phyloP scores from a whole-genome alignment of 2,329 filamentous ascomycete species.

The Geosmithia morbida region DNA sequence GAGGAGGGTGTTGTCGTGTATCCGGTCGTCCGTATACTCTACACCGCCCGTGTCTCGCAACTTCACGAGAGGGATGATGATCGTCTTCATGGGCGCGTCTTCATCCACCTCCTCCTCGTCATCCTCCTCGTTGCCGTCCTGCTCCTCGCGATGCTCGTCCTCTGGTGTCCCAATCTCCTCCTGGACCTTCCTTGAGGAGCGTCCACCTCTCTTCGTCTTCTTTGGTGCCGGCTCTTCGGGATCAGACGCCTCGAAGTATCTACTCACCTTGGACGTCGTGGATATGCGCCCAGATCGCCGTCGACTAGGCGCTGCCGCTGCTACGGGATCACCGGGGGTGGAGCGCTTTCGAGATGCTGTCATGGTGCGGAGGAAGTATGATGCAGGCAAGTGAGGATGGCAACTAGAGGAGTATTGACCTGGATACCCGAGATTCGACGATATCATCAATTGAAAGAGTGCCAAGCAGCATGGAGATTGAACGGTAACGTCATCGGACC shows the following conservation, averaged over 20 bases:
- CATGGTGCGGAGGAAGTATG: constrained; percentile 12
- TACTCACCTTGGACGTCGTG: constrained; percentile 30
- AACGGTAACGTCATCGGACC: background rate
- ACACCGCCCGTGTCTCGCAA: constrained; percentile 17
- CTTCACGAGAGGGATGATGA: constrained; percentile 19
- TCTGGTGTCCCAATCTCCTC: constrained; percentile 8
- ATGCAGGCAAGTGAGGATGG: background rate
- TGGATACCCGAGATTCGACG: too few species aligned
- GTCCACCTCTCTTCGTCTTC: constrained; percentile 7
- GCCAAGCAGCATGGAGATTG: too few species aligned
- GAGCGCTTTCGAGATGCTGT: constrained; percentile 21
- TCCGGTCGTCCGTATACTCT: constrained; percentile 32
- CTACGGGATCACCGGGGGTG: constrained; percentile 12
- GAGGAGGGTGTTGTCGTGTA: constrained; percentile 43
- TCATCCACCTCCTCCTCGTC: constrained; percentile 22
- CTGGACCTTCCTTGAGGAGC: constrained; percentile 8
- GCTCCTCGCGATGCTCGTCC: constrained; percentile 11
- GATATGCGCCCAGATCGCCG: constrained; percentile 33
- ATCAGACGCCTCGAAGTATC: constrained; percentile 30
- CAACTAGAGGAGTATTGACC: background rate
- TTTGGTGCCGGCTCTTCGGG: constrained; percentile 7
- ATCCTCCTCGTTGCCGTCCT: constrained; percentile 14
- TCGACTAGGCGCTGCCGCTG: constrained; percentile 15
- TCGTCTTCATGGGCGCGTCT: constrained; percentile 17
- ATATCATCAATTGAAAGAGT: too few species aligned